Evolutionary conservation across 2,329 filamentous ascomycete genomes (phyloP).

Genomic region (Trichoderma harzianum): DNA sequence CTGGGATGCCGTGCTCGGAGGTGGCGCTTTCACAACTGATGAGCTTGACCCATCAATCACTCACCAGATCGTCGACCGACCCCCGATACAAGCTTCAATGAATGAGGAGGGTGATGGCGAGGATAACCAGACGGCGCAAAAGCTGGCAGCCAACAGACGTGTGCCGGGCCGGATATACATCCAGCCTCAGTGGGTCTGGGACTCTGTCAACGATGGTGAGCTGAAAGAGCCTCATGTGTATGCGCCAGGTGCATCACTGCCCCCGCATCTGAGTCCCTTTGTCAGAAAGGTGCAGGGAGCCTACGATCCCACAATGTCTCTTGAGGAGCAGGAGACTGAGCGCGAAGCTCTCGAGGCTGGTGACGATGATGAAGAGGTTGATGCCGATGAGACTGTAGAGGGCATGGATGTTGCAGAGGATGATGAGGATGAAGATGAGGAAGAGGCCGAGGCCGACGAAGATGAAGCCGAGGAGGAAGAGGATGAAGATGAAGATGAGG

Average conservation of each 20-base stretch:
- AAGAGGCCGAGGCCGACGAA: slow-evolving; percentile 47
- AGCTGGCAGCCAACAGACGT: slow-evolving; percentile 60
- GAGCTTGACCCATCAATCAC: slow-evolving; percentile 87
- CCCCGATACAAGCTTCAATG: slow-evolving; percentile 61
- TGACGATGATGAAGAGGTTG: slow-evolving; percentile 51
- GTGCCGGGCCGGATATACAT: slow-evolving; percentile 91
- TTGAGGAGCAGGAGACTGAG: slow-evolving; percentile 85
- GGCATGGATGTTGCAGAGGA: slow-evolving; percentile 50
- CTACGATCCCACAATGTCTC: slow-evolving; percentile 83
- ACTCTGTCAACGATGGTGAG: slow-evolving; percentile 88
- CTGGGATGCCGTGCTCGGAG: slow-evolving; percentile 88
- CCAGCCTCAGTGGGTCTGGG: slow-evolving; percentile 99
- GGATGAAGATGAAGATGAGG: slow-evolving; percentile 38
- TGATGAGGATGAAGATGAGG: slow-evolving; percentile 58
- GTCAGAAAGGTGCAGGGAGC: slow-evolving; percentile 81
- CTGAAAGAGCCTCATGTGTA: slow-evolving; percentile 84
- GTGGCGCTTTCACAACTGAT: slow-evolving; percentile 86
- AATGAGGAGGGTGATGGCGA: slow-evolving; percentile 49
- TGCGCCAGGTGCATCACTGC: slow-evolving; percentile 81
- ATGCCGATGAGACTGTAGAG: slow-evolving; percentile 45
- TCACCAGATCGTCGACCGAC: slow-evolving; percentile 93
- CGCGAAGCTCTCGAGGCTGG: slow-evolving; percentile 74
- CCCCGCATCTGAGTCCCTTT: slow-evolving; percentile 94
- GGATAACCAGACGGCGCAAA: slow-evolving; percentile 61
- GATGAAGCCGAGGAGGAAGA: slow-evolving; percentile 46